Evolutionary conservation across 352 stramenopile genomes (phyloP), one percentile per base, ranked within the genome.

Genomic region (Paralagenidium karlingii): DNA sequence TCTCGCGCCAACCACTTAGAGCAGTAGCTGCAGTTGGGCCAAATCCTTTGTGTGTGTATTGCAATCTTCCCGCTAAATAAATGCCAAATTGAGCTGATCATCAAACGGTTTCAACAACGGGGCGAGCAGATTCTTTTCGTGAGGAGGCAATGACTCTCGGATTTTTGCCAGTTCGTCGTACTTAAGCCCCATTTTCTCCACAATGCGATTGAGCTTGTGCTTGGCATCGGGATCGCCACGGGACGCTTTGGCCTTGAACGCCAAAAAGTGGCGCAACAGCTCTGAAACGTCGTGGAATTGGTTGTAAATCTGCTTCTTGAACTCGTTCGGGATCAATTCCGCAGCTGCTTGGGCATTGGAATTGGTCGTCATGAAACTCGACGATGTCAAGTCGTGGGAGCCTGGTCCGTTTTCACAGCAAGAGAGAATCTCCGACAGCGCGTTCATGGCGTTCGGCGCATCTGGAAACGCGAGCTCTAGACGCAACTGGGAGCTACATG

Each of bases 111-210:
- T 86, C 42, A 92, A 68, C 49, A 92, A 45, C 40, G 75, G 75
- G 16, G 69, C 78, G 16, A 92, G 50, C 26, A 82, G 54, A 36
- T 86, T 92, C 47, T 82, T 83, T 39, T 92, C 75, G 43, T 87
- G 74, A 1, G 78, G 75, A 13, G 78, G 78, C 19, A 92, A 42
- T 6, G 73, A 70, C 39, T 87, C 70, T 13, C 78, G 71, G 48
- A 89, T 75, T 52, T 79, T 84, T n/a, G 69, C 55, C 5, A 92
- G 45, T 40, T 92, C 69, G 49, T 89, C 78, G 50, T 88, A 92
- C 52, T 92, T 92, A 46, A 67, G 76, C 27, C 75, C 67, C 64
- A 92, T 92, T 46, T 83, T 83, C 34, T 82, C 78, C n/a, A 81
- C 61, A 34, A 92, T 92, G 34, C 67, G 65, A 45, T 85, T 80